A percentile compares a stretch with the other conserved stretches of the same genome.
phyloP scores from a whole-genome alignment of 2,329 filamentous ascomycete genomes.

The Colletotrichum spaethianum region DNA sequence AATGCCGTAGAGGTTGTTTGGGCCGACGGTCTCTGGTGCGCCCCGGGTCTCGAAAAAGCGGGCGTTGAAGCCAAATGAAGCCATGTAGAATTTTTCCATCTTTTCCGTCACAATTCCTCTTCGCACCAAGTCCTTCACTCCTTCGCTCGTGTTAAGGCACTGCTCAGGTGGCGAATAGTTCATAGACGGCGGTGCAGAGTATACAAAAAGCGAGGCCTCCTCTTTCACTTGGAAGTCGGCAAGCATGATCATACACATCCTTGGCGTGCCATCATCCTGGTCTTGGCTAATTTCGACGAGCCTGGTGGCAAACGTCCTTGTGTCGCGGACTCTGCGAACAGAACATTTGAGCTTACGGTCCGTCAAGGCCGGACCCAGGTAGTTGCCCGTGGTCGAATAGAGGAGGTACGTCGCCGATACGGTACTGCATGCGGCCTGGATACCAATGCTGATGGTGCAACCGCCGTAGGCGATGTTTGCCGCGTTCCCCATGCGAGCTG shows the following conservation, averaged over 20 bases:
- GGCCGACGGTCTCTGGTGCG: slow-evolving; percentile 56
- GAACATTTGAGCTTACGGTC: slow-evolving; percentile 54
- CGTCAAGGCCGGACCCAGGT: slow-evolving; percentile 60
- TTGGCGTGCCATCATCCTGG: slow-evolving; percentile 51
- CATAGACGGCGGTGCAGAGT: slow-evolving; percentile 53
- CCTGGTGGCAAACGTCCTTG: slow-evolving; percentile 63
- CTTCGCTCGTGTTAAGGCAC: slow-evolving; percentile 43
- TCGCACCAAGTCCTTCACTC: slow-evolving; percentile 40
- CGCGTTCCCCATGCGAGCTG: slow-evolving; percentile 50
- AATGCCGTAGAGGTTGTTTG: slow-evolving; percentile 59
- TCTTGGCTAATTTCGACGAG: slow-evolving; percentile 61
- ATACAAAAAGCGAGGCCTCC: slow-evolving; percentile 51
- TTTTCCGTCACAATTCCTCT: slow-evolving; percentile 46
- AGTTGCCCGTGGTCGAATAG: slow-evolving; percentile 63
- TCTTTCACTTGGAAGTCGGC: slow-evolving; percentile 64
- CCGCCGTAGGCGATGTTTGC: slow-evolving; percentile 60
- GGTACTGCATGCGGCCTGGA: slow-evolving; percentile 57
- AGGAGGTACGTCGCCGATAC: slow-evolving; percentile 55
- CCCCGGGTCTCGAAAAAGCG: slow-evolving; percentile 53
- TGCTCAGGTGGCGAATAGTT: slow-evolving; percentile 49
- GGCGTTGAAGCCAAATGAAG: slow-evolving; percentile 49
- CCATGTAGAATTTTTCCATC: slow-evolving; percentile 43
- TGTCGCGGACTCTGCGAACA: slow-evolving; percentile 57
- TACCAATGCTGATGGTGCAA: slow-evolving; percentile 57
- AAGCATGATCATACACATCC: slow-evolving; percentile 58